Conservation (phyloP, 495 filamentous ascomycete genomes). For the Aeminium ludgeri region DNA sequence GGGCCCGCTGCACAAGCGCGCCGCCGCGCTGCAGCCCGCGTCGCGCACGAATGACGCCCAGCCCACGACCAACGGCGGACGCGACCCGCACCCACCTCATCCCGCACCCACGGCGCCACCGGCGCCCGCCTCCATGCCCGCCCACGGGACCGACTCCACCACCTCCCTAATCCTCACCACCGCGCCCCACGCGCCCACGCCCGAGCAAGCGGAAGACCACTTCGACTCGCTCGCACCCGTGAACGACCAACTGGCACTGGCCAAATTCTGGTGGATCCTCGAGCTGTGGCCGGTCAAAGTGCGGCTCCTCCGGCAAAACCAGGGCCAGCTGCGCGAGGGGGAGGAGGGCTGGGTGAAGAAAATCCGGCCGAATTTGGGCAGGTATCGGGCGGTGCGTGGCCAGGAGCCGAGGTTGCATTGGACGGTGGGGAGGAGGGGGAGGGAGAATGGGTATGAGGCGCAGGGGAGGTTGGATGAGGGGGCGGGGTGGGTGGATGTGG, state of each 20-base stretch:
- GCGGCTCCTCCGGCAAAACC: too few relatives aligned
- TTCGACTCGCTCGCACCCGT: slow-evolving; percentile 22
- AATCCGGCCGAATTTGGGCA: slow-evolving; percentile 21
- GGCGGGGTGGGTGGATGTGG: not conserved
- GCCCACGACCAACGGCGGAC: too few relatives aligned
- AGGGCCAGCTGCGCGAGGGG: slow-evolving; percentile 16
- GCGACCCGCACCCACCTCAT: too few relatives aligned
- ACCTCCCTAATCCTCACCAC: not conserved
- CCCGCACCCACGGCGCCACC: too few relatives aligned
- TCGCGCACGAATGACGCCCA: not conserved
- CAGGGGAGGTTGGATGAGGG: not conserved
- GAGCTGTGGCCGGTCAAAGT: slow-evolving; percentile 28
- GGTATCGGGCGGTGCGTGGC: slow-evolving; percentile 19
- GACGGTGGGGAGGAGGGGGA: slow-evolving; percentile 16
- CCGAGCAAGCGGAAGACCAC: slow-evolving; percentile 25
- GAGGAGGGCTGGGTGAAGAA: slow-evolving; percentile 22
- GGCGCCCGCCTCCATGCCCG: not conserved
- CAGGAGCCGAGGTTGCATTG: slow-evolving; percentile 26
- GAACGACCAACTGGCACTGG: slow-evolving; percentile 20
- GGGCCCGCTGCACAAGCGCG: slow-evolving; percentile 7
- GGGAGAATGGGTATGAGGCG: not conserved
- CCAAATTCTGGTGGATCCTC: slow-evolving; percentile 26
- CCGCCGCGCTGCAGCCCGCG: slow-evolving; percentile 3
- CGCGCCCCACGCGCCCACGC: slow-evolving; percentile 2
- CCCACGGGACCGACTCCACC: too few relatives aligned